Percentiles rank a stretch among this genome's conserved stretches.
Evolutionary conservation across 768 basidiomycete genomes (phyloP).

Genomic region (Auricularia sp.): DNA sequence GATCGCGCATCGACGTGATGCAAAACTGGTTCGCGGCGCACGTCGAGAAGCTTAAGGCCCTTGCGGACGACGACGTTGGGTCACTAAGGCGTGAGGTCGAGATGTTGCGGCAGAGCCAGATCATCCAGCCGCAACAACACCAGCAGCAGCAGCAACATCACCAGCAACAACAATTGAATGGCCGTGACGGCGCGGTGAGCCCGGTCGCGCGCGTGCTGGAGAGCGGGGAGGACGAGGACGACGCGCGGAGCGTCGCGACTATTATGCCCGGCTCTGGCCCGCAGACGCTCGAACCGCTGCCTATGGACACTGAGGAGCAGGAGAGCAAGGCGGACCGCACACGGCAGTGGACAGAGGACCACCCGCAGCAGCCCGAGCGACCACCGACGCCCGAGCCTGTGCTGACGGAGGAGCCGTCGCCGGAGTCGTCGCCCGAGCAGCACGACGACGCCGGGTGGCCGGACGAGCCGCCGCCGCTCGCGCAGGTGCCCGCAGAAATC

Average conservation of each 20-base stretch:
- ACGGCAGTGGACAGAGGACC: background rate
- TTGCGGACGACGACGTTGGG: conserved; percentile 43
- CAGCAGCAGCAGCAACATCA: background rate
- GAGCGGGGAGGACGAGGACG: conserved; percentile 44
- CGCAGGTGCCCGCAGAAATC: background rate
- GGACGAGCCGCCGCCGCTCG: background rate
- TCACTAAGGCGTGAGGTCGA: conserved; percentile 65
- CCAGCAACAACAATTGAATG: background rate
- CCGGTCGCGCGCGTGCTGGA: conserved; percentile 20
- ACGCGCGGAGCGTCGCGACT: conserved; percentile 62
- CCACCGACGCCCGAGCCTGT: background rate
- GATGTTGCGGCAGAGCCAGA: conserved; percentile 37
- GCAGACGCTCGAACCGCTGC: background rate
- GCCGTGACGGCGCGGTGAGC: conserved; percentile 22
- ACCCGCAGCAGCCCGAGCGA: background rate
- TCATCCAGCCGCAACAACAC: background rate
- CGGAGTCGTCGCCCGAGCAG: background rate
- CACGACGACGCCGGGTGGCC: background rate
- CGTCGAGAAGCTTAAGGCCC: background rate
- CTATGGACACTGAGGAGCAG: background rate
- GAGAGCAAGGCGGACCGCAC: background rate
- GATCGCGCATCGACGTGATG: background rate
- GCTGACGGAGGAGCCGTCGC: background rate
- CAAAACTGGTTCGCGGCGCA: background rate
- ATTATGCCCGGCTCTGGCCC: conserved; percentile 32